Percentiles rank a stretch among this genome's conserved stretches.
Evolutionary conservation across 768 basidiomycete species (phyloP).

Genomic region (Tephrocybe sp.): DNA sequence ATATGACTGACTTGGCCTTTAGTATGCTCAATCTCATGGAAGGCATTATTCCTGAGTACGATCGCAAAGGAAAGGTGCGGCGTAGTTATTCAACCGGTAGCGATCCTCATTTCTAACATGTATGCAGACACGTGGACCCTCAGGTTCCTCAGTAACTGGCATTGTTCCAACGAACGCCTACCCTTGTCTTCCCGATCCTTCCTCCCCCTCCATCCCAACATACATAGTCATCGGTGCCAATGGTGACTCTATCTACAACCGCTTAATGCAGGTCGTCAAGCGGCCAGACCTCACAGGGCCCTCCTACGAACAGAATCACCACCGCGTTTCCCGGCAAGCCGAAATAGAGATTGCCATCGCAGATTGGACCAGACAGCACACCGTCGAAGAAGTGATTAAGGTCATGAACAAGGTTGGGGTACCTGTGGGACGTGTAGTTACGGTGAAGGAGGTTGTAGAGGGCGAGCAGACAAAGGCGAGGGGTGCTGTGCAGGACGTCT

Average conservation of each 20-base stretch:
- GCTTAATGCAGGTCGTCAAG: slow-evolving; percentile 61
- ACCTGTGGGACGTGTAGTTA: slow-evolving; percentile 64
- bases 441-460: slow-evolving; percentile 62
- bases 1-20: background rate
- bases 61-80: slow-evolving; percentile 69
- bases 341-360: slow-evolving; percentile 66
- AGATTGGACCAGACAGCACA: slow-evolving; percentile 52
- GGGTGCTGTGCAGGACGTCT: slow-evolving; percentile 59
- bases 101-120: no score
- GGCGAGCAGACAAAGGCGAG: slow-evolving; percentile 55
- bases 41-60: slow-evolving; percentile 73
- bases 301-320: slow-evolving; percentile 52
- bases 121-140: slow-evolving; percentile 62
- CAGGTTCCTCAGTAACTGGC: slow-evolving; percentile 73
- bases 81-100: no score
- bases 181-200: slow-evolving; percentile 54
- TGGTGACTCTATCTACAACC: slow-evolving; percentile 67
- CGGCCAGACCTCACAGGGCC: slow-evolving; percentile 62
- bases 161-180: slow-evolving; percentile 78
- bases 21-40: slow-evolving; percentile 82
- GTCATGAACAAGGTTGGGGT: slow-evolving; percentile 52
- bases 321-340: slow-evolving; percentile 62
- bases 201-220: slow-evolving; percentile 39
- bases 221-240: slow-evolving; percentile 76
- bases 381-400: slow-evolving; percentile 52